These are phyloP conservation scores for Blastobotrys indianensis DNA, from an alignment of 1,139 yeast genomes.

Conservation along the genomic window DNA sequence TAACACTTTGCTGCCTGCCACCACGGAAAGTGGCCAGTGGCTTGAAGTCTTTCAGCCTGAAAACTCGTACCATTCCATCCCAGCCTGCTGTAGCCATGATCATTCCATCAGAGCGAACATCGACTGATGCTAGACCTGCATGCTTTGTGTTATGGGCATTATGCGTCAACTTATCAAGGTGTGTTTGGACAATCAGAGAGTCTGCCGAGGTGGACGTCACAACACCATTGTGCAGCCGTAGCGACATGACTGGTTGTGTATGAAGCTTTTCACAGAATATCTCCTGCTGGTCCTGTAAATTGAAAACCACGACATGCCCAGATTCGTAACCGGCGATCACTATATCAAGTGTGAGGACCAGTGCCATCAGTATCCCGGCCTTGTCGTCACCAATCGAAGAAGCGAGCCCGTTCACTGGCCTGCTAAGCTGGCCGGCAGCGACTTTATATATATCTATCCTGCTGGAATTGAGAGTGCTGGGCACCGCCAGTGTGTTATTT, in stretches of 20 bases:
- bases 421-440: constrained; percentile 5
- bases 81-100: constrained; percentile 36
- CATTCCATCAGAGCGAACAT: constrained; percentile 28
- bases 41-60: constrained; percentile 21
- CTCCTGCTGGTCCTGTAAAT: constrained; percentile 12
- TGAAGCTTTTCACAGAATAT: constrained; percentile 25
- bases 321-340: constrained; percentile 37
- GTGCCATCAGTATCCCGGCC: constrained; percentile 37
- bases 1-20: constrained; percentile 28
- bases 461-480: constrained; percentile 36
- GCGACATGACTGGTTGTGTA: constrained; percentile 30
- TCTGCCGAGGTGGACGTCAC: constrained; percentile 33
- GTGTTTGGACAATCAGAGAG: constrained; percentile 27
- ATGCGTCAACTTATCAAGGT: constrained; percentile 12
- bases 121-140: constrained; percentile 29
- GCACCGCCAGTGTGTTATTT: constrained; percentile 27
- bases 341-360: constrained; percentile 20
- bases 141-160: constrained; percentile 23
- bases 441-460: constrained; percentile 33
- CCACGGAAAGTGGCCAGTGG: constrained; percentile 30
- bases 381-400: constrained; percentile 12
- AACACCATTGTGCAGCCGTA: constrained; percentile 14
- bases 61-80: constrained; percentile 37
- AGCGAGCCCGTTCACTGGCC: constrained; percentile 10
- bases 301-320: constrained; percentile 32